Evolutionary conservation across 164 flowering plant genomes (phyloP), one percentile per base, ranked within the genome.

Genomic region (Aristolochia contorta): DNA sequence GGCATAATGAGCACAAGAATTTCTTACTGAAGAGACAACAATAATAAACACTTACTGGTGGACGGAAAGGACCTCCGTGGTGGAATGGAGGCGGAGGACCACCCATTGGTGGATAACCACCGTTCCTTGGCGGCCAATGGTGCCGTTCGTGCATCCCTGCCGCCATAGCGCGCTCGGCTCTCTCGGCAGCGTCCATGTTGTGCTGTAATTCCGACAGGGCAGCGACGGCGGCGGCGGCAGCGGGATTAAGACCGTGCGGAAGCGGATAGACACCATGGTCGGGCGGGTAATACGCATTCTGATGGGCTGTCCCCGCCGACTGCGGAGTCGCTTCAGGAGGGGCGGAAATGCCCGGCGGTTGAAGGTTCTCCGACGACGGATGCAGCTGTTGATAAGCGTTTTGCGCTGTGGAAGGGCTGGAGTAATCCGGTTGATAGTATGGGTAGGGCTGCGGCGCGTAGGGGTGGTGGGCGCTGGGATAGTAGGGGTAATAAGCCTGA

Each of bases 171-270:
- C 81, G 57, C 67, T 75, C 75, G n/a, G 77, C 77, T 1, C 74
- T 78, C 13, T 65, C 76, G 78, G 75, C 72, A 0, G 51, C 68
- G 33, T 76, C 77, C 1, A 75, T 78, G 65, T 61, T 75, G 32
- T 78, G 81, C 19, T 74, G 65, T 68, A 75, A 58, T 61, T 78
- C 75, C 12, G 77, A 68, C 56, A 75, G 72, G 12, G 79, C 81
- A 6, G 75, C 71, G 21, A 73, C 74, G 2, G 81, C 79, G 2
- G 79, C 79, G 0, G 81, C 81, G 0, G 78, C 81, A 6, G 78
- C 78, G 5, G 78, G 70, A 57, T 78, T 72, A 37, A 77, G 63
- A 65, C 74, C 80, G 5, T 64, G 25, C 0, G 64, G 57, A 9
- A 45, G 49, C 3, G 67, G 61, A 15, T 48, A 51, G 14, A 54